Evolutionary conservation across 441 rosid genomes (phyloP).

Genomic region (Pelargonium exstipulatum): DNA sequence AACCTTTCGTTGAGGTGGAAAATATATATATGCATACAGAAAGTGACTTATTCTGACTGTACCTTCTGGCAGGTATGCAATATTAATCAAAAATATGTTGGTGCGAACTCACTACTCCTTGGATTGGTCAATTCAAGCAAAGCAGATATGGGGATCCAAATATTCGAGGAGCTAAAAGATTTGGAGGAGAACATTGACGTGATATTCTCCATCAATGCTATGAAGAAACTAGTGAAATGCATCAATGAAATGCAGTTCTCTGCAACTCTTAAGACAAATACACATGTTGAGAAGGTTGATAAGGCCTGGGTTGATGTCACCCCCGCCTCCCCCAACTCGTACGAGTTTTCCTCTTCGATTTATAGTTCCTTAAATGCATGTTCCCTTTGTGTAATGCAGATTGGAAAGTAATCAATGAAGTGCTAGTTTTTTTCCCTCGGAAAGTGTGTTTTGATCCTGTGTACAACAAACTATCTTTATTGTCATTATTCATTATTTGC

Average conservation of each 20-base stretch:
- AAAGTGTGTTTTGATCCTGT: background rate
- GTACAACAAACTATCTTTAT: background rate
- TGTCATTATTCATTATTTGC: too few relatives aligned
- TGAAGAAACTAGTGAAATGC: conserved; percentile 40
- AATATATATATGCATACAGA: too few relatives aligned
- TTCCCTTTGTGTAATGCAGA: conserved; percentile 52
- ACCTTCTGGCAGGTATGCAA: conserved; percentile 44
- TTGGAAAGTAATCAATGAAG: conserved; percentile 29
- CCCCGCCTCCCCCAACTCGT: conserved; percentile 59
- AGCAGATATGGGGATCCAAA: conserved; percentile 57
- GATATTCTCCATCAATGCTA: conserved; percentile 37
- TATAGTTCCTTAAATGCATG: conserved; percentile 41
- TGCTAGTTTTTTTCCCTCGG: background rate
- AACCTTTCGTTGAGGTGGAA: too few relatives aligned
- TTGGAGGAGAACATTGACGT: conserved; percentile 36
- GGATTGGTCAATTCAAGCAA: conserved; percentile 41
- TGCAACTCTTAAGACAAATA: conserved; percentile 27
- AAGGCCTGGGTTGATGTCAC: conserved; percentile 56
- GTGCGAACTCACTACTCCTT: conserved; percentile 37
- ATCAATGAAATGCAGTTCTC: conserved; percentile 41
- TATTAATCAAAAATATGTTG: conserved; percentile 17
- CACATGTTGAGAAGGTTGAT: conserved; percentile 49
- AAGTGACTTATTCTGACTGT: background rate
- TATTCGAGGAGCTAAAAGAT: conserved; percentile 23
- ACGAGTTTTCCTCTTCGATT: conserved; percentile 47